Conservation (phyloP, 1,284 basidiomycete genomes). For the Ganoderma leucocontextum region DNA sequence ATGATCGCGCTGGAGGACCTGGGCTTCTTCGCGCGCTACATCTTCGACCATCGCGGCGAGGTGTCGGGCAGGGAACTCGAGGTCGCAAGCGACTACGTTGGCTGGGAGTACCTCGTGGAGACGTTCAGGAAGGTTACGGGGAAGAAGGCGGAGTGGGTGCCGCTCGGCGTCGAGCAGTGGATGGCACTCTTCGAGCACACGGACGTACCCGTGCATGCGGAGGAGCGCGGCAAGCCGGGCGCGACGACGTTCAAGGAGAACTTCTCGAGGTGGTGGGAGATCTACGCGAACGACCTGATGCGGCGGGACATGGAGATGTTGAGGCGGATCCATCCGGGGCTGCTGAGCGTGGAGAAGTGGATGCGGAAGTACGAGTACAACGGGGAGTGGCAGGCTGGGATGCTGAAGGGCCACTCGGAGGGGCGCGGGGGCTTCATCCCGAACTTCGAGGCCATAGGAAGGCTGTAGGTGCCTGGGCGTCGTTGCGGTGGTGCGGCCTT, state of each 20-base stretch:
- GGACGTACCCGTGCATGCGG: slow-evolving; percentile 45
- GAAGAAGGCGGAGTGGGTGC: slow-evolving; percentile 40
- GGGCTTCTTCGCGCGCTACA: slow-evolving; percentile 46
- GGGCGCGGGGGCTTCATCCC: not conserved
- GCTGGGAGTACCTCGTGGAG: slow-evolving; percentile 51
- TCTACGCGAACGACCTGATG: slow-evolving; percentile 50
- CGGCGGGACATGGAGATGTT: slow-evolving; percentile 36
- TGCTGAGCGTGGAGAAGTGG: slow-evolving; percentile 35
- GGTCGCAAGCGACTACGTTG: slow-evolving; percentile 52
- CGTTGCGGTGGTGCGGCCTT: not conserved
- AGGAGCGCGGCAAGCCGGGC: slow-evolving; percentile 31
- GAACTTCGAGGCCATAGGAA: slow-evolving; percentile 1
- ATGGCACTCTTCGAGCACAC: slow-evolving; percentile 43
- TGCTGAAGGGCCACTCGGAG: slow-evolving; percentile 25
- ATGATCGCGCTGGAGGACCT: slow-evolving; percentile 44
- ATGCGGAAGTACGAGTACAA: slow-evolving; percentile 34
- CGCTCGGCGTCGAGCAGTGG: slow-evolving; percentile 50
- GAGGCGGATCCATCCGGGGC: slow-evolving; percentile 44
- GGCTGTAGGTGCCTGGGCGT: not conserved
- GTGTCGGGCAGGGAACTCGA: slow-evolving; percentile 52
- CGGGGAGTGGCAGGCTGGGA: slow-evolving; percentile 11
- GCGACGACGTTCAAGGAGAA: slow-evolving; percentile 47
- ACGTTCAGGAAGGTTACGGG: slow-evolving; percentile 55
- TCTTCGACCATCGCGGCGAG: slow-evolving; percentile 51
- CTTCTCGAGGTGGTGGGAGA: slow-evolving; percentile 49